Conservation (phyloP, 306 rosid species). For the Canavalia ensiformis region DNA sequence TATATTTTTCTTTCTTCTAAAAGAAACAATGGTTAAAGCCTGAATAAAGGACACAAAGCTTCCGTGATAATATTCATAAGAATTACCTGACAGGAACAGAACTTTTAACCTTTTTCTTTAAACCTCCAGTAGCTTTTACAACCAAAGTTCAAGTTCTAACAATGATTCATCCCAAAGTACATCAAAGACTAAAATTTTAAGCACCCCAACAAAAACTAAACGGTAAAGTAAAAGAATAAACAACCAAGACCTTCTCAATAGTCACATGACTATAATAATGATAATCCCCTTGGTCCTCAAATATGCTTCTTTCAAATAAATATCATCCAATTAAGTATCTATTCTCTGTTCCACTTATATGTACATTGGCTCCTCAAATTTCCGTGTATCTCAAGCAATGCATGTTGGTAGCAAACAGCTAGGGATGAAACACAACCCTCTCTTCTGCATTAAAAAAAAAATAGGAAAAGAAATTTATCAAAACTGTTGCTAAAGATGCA, state of each 20-base stretch:
- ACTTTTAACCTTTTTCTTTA: constrained; percentile 5
- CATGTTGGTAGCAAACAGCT: constrained; percentile 85
- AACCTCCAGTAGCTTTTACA: constrained; percentile 28
- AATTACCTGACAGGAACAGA: background rate
- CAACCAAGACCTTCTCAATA: constrained; percentile 28
- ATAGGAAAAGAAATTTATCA: constrained; percentile 22
- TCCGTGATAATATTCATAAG: background rate
- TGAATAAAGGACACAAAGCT: background rate
- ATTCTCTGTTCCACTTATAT: constrained; percentile 45
- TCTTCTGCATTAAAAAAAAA: constrained; percentile 64
- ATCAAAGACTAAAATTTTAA: constrained; percentile 29
- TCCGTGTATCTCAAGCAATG: constrained; percentile 58
- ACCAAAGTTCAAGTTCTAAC: constrained; percentile 24
- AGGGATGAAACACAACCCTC: constrained; percentile 71
- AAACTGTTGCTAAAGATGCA: constrained; percentile 41
- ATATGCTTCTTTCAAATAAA: constrained; percentile 26
- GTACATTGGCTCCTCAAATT: constrained; percentile 52
- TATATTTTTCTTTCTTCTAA: no score
- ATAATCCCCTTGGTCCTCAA: constrained; percentile 32
- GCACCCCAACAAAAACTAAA: constrained; percentile 27
- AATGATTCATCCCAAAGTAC: constrained; percentile 41
- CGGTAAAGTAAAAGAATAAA: constrained; percentile 19
- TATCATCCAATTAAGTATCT: constrained; percentile 44
- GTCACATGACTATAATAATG: constrained; percentile 15
- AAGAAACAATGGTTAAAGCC: no score